Percentiles rank a stretch among this genome's conserved stretches.
Evolutionary conservation across 345 rosid genomes (phyloP).

Genomic region (Citrus cavaleriei): DNA sequence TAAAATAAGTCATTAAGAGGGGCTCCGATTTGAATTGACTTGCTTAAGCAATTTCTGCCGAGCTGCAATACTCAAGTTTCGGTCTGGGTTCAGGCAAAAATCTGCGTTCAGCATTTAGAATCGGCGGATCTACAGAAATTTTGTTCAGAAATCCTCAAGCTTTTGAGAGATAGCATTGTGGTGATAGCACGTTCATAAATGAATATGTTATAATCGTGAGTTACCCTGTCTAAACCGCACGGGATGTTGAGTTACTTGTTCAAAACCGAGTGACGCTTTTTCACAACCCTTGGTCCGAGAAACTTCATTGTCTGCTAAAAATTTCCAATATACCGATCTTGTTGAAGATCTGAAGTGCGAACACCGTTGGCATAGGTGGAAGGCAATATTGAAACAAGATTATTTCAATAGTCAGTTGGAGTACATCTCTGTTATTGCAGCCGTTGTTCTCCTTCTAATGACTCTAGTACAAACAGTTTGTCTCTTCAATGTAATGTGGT

Average conservation of each 20-base stretch:
- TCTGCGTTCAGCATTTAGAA: not conserved
- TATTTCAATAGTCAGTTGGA: slow-evolving; percentile 18
- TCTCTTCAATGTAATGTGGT: no score
- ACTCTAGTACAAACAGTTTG: no score
- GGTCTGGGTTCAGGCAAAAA: not conserved
- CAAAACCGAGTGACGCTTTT: slow-evolving; percentile 5
- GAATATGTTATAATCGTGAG: slow-evolving; percentile 1
- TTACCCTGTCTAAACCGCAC: not conserved
- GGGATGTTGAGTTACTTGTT: slow-evolving; percentile 13
- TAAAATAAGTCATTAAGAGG: no score
- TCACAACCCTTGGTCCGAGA: not conserved
- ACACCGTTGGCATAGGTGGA: slow-evolving; percentile 7
- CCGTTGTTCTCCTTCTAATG: no score
- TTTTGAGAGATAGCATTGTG: not conserved
- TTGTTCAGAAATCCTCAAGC: not conserved
- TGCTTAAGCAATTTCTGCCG: no score
- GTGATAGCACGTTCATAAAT: not conserved
- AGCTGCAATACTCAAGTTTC: not conserved
- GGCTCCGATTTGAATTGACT: no score
- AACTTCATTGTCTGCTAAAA: accelerated
- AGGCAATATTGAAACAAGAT: not conserved
- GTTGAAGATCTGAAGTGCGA: not conserved
- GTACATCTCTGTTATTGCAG: not conserved
- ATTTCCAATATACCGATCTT: not conserved
- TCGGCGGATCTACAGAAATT: no score